Percentiles rank a stretch among this genome's conserved stretches.
These are phyloP conservation scores for Hysterium pulicare DNA, from an alignment of 2,329 filamentous ascomycete species.

Conservation along the genomic window DNA sequence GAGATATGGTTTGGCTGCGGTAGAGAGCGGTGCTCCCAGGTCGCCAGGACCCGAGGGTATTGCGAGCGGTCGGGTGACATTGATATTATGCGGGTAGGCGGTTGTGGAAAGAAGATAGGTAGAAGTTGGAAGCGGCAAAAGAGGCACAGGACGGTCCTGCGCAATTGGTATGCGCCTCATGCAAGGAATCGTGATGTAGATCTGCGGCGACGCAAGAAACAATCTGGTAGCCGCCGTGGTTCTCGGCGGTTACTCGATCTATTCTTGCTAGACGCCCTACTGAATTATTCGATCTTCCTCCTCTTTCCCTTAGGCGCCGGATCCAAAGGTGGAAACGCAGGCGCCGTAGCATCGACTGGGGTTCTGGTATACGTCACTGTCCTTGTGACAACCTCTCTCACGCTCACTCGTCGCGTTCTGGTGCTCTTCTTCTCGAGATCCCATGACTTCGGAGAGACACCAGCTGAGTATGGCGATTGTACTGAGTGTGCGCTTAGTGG, in stretches of 20 bases:
- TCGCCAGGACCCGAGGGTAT: constrained; percentile 1
- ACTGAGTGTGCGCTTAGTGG: constrained; percentile 61
- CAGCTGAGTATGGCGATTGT: constrained; percentile 73
- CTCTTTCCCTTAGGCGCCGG: constrained; percentile 91
- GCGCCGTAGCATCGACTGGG: constrained; percentile 37
- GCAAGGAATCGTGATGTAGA: background rate
- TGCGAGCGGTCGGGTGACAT: background rate
- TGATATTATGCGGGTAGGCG: too few relatives aligned
- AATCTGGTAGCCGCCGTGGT: background rate
- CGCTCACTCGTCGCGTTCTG: constrained; percentile 60
- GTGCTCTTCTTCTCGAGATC: constrained; percentile 65
- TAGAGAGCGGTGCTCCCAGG: background rate
- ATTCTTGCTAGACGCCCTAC: background rate
- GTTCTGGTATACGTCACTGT: constrained; percentile 81
- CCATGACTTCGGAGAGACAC: constrained; percentile 75
- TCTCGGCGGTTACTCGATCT: background rate
- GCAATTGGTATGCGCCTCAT: too few relatives aligned
- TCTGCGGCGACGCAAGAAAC: background rate
- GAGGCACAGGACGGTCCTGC: too few relatives aligned
- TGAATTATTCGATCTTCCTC: constrained; percentile 62
- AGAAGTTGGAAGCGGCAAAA: too few relatives aligned
- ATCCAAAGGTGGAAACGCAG: constrained; percentile 63
- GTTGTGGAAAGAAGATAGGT: too few relatives aligned
- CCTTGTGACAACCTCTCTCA: constrained; percentile 88
- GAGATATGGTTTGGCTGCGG: background rate